Conservation (phyloP, 768 basidiomycete genomes). For the Leccinellum luteum region DNA sequence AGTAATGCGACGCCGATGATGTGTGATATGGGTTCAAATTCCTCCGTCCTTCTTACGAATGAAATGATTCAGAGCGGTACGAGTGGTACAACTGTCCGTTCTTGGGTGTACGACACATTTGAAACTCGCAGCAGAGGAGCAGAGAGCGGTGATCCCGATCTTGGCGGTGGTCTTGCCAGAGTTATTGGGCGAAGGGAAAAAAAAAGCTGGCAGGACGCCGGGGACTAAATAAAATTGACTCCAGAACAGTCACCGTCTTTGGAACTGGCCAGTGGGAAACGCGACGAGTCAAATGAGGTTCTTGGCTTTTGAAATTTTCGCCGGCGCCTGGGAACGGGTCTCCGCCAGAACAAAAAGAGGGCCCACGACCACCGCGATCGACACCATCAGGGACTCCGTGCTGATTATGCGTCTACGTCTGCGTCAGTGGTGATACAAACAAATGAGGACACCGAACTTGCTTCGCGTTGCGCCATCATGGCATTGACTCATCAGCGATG, state of each 20-base stretch:
- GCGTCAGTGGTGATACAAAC: not conserved
- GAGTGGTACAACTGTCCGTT: not conserved
- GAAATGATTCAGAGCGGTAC: conserved; percentile 12
- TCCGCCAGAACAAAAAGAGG: not conserved
- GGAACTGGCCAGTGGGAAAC: conserved; percentile 1
- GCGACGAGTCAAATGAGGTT: not conserved
- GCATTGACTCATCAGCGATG: not conserved
- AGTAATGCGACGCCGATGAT: conserved; percentile 6
- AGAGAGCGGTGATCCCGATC: not conserved
- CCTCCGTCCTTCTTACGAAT: conserved; percentile 14
- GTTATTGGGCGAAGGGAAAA: not conserved
- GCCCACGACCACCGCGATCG: conserved; percentile 14
- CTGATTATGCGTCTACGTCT: conserved; percentile 7
- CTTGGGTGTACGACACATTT: conserved; percentile 2
- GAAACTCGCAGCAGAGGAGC: conserved; percentile 9
- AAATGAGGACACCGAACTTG: not conserved
- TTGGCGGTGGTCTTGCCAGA: not conserved
- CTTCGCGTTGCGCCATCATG: conserved; percentile 6
- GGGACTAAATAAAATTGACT: not conserved
- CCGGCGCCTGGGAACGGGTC: conserved; percentile 16
- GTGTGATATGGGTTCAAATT: conserved; percentile 17
- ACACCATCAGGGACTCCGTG: not conserved
- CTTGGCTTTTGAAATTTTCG: conserved; percentile 5
- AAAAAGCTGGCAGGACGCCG: not conserved
- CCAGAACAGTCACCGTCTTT: not conserved